A percentile compares a stretch with the other conserved stretches of the same genome.
These are phyloP conservation scores for Globisporangium middletonii DNA, from an alignment of 352 stramenopile species.

Conservation along the genomic window DNA sequence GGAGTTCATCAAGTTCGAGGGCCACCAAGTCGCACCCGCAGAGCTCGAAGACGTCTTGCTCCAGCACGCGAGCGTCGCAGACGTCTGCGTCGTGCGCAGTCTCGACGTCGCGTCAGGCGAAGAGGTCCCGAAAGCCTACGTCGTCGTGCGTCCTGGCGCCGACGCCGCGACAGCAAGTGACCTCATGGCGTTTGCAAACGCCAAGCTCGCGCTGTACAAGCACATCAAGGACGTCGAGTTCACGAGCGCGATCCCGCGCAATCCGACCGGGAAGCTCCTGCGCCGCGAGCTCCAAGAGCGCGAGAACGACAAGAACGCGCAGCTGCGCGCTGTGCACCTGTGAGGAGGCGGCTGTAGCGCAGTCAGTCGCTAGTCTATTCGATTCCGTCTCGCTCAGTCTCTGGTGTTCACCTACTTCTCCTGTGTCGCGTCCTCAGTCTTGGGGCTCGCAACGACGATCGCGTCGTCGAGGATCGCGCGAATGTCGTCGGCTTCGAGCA, in stretches of 20 bases:
- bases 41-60: conserved; percentile 90
- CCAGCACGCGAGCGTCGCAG: conserved; percentile 57
- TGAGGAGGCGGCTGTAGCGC: too few species aligned
- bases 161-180: conserved; percentile 18
- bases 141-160: conserved; percentile 49
- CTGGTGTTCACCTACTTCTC: too few species aligned
- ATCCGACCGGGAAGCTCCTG: conserved; percentile 85
- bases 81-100: conserved; percentile 64
- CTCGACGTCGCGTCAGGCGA: conserved; percentile 70
- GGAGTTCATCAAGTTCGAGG: conserved; percentile 95
- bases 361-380: too few species aligned
- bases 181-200: conserved; percentile 71
- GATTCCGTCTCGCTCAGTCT: too few species aligned
- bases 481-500: conserved; percentile 63
- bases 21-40: conserved; percentile 87
- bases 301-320: conserved; percentile 5
- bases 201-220: conserved; percentile 84
- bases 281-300: conserved; percentile 65
- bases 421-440: not conserved
- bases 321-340: not conserved
- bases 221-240: conserved; percentile 85
- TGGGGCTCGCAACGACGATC: conserved; percentile 18
- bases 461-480: conserved; percentile 44
- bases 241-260: conserved; percentile 85
- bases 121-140: conserved; percentile 83